Conservation (phyloP, 129 eudicot species). For the Escallonia rubra region DNA sequence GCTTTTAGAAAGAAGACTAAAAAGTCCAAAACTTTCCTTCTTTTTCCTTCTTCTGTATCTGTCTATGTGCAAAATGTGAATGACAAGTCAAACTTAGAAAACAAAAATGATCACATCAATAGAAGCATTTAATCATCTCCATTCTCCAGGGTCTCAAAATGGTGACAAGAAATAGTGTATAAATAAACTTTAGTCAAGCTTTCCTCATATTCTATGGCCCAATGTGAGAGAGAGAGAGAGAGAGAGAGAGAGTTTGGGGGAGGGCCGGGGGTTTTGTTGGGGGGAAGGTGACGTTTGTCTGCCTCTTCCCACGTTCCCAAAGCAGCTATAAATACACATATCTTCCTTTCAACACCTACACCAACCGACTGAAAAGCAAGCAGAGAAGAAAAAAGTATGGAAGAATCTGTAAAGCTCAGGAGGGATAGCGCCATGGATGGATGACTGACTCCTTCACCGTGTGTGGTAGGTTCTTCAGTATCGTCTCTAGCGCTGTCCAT, state of each 20-base stretch:
- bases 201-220: not conserved
- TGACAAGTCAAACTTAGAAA: too few species aligned
- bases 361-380: not conserved
- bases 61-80: too few species aligned
- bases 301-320: not conserved
- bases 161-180: not conserved
- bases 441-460: not conserved
- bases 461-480: not conserved
- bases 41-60: too few species aligned
- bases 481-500: conserved; percentile 50
- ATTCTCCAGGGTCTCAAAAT: not conserved
- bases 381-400: conserved; percentile 18
- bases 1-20: too few species aligned
- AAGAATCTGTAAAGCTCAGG: conserved; percentile 62
- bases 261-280: too few species aligned
- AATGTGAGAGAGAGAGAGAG: not conserved
- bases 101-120: too few species aligned
- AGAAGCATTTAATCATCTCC: not conserved
- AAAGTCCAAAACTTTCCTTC: too few species aligned
- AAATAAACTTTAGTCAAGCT: not conserved
- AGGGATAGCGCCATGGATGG: conserved; percentile 61
- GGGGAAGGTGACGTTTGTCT: conserved; percentile 6
- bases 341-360: not conserved
- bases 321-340: conserved; percentile 21
- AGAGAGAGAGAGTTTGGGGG: not conserved